Conservation (phyloP, 2,329 filamentous ascomycete genomes). For the Tolypocladium inflatum region DNA sequence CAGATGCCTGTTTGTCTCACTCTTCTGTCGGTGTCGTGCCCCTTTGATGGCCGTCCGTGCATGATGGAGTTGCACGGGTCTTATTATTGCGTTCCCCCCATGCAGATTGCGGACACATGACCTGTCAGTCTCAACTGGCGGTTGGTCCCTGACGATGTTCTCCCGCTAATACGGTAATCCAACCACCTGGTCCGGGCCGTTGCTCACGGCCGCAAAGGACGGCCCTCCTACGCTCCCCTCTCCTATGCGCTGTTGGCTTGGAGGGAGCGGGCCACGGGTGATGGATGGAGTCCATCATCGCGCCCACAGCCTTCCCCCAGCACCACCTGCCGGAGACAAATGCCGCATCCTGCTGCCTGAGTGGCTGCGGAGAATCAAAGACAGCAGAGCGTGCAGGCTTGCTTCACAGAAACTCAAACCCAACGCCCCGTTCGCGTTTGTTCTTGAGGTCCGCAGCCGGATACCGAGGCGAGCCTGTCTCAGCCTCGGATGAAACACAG, state of each 20-base stretch:
- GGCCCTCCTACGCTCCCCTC: not conserved
- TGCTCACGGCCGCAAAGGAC: not conserved
- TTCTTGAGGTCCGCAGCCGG: not conserved
- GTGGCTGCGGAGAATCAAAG: not conserved
- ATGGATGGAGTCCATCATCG: not conserved
- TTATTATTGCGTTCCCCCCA: not conserved
- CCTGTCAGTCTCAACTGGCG: not conserved
- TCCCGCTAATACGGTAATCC: not conserved
- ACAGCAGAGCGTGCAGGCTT: not conserved
- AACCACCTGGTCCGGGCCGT: not conserved
- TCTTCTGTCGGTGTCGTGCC: not conserved
- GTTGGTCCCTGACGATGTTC: not conserved
- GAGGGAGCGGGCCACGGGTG: not conserved
- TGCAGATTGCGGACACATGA: not conserved
- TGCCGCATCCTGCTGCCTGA: not conserved
- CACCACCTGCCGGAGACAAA: not conserved
- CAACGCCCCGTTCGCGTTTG: not conserved
- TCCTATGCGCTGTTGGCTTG: not conserved
- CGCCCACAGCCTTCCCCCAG: not conserved
- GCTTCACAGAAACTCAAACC: not conserved
- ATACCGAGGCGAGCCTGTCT: constrained; percentile 17
- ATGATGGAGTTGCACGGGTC: not conserved
- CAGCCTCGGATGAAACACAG: constrained; percentile 20
- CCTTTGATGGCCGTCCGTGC: not conserved
- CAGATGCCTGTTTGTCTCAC: not conserved